A percentile compares a stretch with the other conserved stretches of the same genome.
phyloP scores from a whole-genome alignment of 2,329 filamentous ascomycete genomes.

The Kalmusia sp. region DNA sequence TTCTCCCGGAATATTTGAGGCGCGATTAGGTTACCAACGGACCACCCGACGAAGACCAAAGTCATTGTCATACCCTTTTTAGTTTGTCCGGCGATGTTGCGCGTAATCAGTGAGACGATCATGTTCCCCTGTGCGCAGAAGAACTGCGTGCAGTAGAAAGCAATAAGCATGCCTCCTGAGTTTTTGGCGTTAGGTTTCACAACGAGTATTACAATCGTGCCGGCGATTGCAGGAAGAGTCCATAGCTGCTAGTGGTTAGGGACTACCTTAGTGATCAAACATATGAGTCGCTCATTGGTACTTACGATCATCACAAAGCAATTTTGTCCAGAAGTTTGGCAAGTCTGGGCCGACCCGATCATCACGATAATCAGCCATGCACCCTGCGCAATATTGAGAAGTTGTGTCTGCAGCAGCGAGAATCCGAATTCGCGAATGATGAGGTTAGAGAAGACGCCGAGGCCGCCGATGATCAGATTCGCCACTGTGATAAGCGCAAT shows the following conservation, averaged over 20 bases:
- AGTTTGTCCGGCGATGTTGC: slow-evolving; percentile 25
- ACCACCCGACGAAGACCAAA: slow-evolving; percentile 18
- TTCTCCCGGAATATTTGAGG: slow-evolving; percentile 21
- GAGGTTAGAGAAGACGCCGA: slow-evolving; percentile 46
- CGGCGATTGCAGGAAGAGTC: slow-evolving; percentile 21
- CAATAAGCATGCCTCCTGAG: slow-evolving; percentile 31
- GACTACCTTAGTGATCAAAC: background rate
- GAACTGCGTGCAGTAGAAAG: slow-evolving; percentile 39
- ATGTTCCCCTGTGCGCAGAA: slow-evolving; percentile 26
- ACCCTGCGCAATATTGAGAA: slow-evolving; percentile 39
- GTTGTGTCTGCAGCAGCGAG: slow-evolving; percentile 31
- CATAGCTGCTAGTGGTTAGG: background rate
- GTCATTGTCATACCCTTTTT: slow-evolving; percentile 22
- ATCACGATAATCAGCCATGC: slow-evolving; percentile 31
- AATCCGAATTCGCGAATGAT: slow-evolving; percentile 40
- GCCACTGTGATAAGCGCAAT: slow-evolving; percentile 31
- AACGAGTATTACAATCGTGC: slow-evolving; percentile 28
- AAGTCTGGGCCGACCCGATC: slow-evolving; percentile 28
- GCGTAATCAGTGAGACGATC: slow-evolving; percentile 19
- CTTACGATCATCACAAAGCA: slow-evolving; percentile 26
- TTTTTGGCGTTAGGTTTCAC: slow-evolving; percentile 23
- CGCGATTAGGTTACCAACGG: slow-evolving; percentile 10
- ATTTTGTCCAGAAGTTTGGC: slow-evolving; percentile 25
- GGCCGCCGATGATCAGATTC: slow-evolving; percentile 42
- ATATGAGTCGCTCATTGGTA: background rate